Conservation (phyloP, 352 stramenopile species). For the Phytopythium oedochilum region DNA sequence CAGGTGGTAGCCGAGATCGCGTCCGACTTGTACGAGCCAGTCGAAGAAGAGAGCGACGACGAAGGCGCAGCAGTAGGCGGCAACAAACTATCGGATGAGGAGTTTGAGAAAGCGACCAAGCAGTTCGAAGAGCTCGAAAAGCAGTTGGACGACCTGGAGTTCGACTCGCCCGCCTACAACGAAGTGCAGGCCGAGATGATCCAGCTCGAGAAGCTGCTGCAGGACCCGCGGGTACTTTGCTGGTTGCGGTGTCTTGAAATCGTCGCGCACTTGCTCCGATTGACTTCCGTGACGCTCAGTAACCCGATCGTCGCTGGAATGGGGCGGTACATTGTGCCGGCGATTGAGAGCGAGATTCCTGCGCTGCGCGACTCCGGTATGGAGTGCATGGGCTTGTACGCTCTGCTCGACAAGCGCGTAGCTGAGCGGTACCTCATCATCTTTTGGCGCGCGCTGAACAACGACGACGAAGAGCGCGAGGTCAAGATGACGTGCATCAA, state of each 20-base stretch:
- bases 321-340: slow-evolving; percentile 67
- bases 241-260: slow-evolving; percentile 76
- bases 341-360: slow-evolving; percentile 72
- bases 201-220: slow-evolving; percentile 54
- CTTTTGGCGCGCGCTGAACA: slow-evolving; percentile 77
- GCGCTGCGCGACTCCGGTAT: slow-evolving; percentile 67
- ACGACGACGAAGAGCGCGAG: slow-evolving; percentile 70
- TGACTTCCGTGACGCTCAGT: slow-evolving; percentile 61
- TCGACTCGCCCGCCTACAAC: slow-evolving; percentile 57
- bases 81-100: slow-evolving; percentile 40
- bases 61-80: slow-evolving; percentile 12
- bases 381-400: slow-evolving; percentile 70
- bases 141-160: slow-evolving; percentile 44
- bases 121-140: slow-evolving; percentile 69
- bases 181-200: slow-evolving; percentile 61
- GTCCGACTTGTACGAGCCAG: slow-evolving; percentile 69
- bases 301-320: slow-evolving; percentile 66
- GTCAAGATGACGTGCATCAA: slow-evolving; percentile 77
- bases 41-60: slow-evolving; percentile 24
- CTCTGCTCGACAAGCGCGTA: slow-evolving; percentile 62
- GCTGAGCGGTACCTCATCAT: slow-evolving; percentile 67
- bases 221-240: slow-evolving; percentile 63
- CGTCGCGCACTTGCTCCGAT: slow-evolving; percentile 62
- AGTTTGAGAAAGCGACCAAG: slow-evolving; percentile 39
- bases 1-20: slow-evolving; percentile 74